Evolutionary conservation across 345 rosid genomes (phyloP), one percentile per base, ranked within the genome.

Genomic region (Euphorbia pulcherrima): DNA sequence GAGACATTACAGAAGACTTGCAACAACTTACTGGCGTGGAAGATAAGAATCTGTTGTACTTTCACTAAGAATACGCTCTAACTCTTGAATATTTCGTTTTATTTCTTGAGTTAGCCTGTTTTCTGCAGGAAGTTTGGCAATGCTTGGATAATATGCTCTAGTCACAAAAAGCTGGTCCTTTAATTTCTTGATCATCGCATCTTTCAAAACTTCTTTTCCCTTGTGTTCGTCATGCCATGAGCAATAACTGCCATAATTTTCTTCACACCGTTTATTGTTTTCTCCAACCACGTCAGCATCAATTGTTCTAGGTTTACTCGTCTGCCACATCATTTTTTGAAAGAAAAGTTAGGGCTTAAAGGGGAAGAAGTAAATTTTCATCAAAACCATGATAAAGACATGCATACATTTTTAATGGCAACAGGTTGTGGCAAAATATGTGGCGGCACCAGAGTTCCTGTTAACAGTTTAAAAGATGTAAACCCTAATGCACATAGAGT

Each of bases 161-260:
- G 97, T 97, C 60, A 85, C 92, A 74, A 94, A 94, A 68, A 94
- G 96, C 71, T 72, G 86, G 74, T 91, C 99, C 81, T 90, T 93
- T 80, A 93, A 76, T 79, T 83, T 88, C 81, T 89, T 93, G 73
- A 93, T 93, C 78, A 80, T 80, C 52, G 74, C 69, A 80, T 94
- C 99, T 79, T 85, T 91, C 86, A 94, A 78, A 10, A 83, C 83
- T 85, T 89, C 50, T 44, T 44, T 44, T 44, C 16, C 86, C 81
- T 78, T 89, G 80, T 91, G 88, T 78, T 91, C 84, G 71, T 78
- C 85, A 69, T 82, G 87, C 99, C 97, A 94, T 68, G 83, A 84
- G 85, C 99, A 94, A 82, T 94, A 94, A 81, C 97, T 87, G 65
- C 98, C 97, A 80, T 82, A 90, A 79, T 77, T 83, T 71, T 77